Conservation (phyloP, 2,329 filamentous ascomycete species). For the Ilyonectria mors-panacis region DNA sequence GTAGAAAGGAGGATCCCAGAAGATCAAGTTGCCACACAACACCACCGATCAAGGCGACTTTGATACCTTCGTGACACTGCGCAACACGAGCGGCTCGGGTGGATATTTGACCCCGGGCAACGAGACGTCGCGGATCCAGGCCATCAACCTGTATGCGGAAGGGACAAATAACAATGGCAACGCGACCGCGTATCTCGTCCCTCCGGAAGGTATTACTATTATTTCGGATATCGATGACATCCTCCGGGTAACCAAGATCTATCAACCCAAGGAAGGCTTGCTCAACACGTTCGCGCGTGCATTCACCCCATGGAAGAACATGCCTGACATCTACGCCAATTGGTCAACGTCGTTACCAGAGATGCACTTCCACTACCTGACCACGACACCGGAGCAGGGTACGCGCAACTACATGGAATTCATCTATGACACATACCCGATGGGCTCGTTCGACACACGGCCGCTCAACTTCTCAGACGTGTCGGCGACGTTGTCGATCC, state of each 20-base stretch:
- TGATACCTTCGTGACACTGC: conserved; percentile 77
- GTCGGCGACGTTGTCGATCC: conserved; percentile 79
- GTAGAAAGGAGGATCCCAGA: conserved; percentile 71
- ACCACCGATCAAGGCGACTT: conserved; percentile 81
- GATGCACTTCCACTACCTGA: conserved; percentile 86
- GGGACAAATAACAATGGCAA: conserved; percentile 77
- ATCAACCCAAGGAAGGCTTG: conserved; percentile 80
- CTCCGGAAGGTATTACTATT: conserved; percentile 77
- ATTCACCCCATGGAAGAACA: conserved; percentile 82
- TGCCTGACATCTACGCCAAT: conserved; percentile 84
- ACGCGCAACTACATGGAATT: conserved; percentile 86
- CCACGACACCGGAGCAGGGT: conserved; percentile 83
- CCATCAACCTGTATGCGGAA: conserved; percentile 77
- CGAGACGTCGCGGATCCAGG: conserved; percentile 74
- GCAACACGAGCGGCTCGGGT: conserved; percentile 67
- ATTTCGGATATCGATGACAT: conserved; percentile 87
- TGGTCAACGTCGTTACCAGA: conserved; percentile 78
- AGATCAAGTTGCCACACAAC: conserved; percentile 73
- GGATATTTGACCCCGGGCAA: conserved; percentile 74
- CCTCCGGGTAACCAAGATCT: conserved; percentile 85
- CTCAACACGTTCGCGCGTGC: conserved; percentile 82
- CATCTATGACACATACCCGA: conserved; percentile 84
- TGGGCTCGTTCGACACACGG: conserved; percentile 83
- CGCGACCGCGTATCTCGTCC: conserved; percentile 82
- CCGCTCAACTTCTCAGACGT: conserved; percentile 86